Evolutionary conservation across 352 stramenopile species (phyloP).

Genomic region (Phytophthora fragariae): DNA sequence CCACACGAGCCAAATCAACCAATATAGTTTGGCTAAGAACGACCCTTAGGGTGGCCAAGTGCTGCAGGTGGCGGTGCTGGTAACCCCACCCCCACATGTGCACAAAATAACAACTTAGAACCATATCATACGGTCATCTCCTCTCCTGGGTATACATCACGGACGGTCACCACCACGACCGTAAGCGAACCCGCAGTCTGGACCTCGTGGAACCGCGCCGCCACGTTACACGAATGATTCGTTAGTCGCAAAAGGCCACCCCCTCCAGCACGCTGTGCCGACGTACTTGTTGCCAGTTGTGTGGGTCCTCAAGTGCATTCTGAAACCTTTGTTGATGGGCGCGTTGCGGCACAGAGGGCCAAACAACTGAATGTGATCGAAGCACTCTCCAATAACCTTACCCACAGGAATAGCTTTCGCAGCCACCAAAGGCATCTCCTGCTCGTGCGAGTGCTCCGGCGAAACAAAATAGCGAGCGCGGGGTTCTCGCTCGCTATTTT

Average conservation of each 20-base stretch:
- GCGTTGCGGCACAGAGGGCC: not conserved
- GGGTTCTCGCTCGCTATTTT: not conserved
- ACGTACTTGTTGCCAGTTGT: not conserved
- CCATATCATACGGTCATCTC: not conserved
- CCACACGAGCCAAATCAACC: too few species aligned
- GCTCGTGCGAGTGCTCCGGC: not conserved
- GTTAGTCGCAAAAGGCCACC: not conserved
- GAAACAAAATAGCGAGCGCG: not conserved
- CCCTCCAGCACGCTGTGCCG: not conserved
- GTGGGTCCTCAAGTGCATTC: not conserved
- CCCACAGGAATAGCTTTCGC: not conserved
- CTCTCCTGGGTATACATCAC: not conserved
- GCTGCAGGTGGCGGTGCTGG: not conserved
- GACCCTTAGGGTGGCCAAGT: not conserved
- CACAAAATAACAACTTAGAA: not conserved
- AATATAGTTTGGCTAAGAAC: too few species aligned
- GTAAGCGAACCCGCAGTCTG: not conserved
- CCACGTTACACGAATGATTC: not conserved
- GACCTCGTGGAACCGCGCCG: not conserved
- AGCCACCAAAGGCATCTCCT: not conserved
- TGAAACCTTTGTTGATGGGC: not conserved
- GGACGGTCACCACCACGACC: not conserved
- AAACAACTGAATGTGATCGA: not conserved
- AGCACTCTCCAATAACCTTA: not conserved
- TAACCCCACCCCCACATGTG: not conserved